Conservation (phyloP, 2,329 filamentous ascomycete species). For the Fusarium virguliforme region DNA sequence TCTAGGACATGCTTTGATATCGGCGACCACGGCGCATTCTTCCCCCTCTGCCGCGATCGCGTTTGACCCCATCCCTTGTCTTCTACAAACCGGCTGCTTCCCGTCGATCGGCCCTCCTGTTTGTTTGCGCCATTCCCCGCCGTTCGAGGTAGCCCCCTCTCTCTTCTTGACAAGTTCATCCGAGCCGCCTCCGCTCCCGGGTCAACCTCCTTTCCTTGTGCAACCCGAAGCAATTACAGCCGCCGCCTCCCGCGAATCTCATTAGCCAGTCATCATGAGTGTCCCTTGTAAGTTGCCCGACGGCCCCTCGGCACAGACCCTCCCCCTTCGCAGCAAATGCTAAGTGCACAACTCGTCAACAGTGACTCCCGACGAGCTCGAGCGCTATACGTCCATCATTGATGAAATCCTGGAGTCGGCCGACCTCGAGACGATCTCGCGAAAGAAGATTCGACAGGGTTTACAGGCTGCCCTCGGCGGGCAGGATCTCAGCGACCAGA, state of each 20-base stretch:
- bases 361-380: conserved; percentile 68
- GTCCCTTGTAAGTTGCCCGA: conserved; percentile 46
- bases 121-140: conserved; percentile 43
- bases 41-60: conserved; percentile 38
- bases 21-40: conserved; percentile 42
- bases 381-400: conserved; percentile 72
- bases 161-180: conserved; percentile 30
- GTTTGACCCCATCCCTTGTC: conserved; percentile 24
- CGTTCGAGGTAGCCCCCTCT: conserved; percentile 13
- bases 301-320: conserved; percentile 28
- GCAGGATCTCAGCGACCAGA: conserved; percentile 72
- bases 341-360: conserved; percentile 26
- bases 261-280: conserved; percentile 45
- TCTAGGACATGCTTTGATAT: conserved; percentile 46
- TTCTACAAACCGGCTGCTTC: conserved; percentile 21
- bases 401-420: conserved; percentile 72
- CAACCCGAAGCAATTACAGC: conserved; percentile 29
- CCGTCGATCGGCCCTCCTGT: conserved; percentile 22
- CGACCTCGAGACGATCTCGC: conserved; percentile 75
- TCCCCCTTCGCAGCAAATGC: not conserved
- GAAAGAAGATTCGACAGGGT: conserved; percentile 74
- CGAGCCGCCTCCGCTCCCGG: conserved; percentile 23
- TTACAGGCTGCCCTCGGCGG: conserved; percentile 70
- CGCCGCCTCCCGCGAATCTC: conserved; percentile 14
- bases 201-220: conserved; percentile 16